Evolutionary conservation across 495 filamentous ascomycete genomes (phyloP).

Genomic region (Aspergillus kassunensis): DNA sequence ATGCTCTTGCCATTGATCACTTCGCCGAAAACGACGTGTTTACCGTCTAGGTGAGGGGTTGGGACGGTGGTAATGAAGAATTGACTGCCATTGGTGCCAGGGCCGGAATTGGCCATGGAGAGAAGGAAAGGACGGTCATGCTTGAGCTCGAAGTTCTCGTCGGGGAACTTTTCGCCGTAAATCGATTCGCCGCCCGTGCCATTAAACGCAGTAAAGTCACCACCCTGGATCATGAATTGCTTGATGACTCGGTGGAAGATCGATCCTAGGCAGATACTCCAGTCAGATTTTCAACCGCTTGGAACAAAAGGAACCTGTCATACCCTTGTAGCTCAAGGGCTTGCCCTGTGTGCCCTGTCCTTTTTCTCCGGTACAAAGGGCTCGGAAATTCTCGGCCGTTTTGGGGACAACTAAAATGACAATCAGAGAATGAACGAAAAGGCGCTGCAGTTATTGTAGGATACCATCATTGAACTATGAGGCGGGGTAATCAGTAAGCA

Average conservation of each 20-base stretch:
- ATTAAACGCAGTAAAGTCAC: conserved; percentile 95
- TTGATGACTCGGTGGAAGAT: conserved; percentile 98
- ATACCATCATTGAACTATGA: conserved; percentile 69
- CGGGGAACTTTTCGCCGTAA: conserved; percentile 96
- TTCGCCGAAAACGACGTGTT: conserved; percentile 70
- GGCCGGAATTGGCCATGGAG: conserved; percentile 96
- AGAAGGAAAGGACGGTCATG: conserved; percentile 93
- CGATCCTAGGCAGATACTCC: conserved; percentile 47
- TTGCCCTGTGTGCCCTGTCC: conserved; percentile 83
- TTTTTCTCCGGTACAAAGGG: conserved; percentile 89
- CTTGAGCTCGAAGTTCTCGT: conserved; percentile 93
- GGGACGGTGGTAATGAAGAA: conserved; percentile 96
- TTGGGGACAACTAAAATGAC: conserved; percentile 70
- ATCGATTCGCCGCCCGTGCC: conserved; percentile 97
- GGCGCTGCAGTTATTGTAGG: neutral
- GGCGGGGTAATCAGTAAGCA: conserved; percentile 17
- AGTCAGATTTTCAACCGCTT: neutral
- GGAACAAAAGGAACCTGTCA: conserved; percentile 12
- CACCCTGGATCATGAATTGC: conserved; percentile 98
- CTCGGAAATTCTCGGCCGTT: conserved; percentile 91
- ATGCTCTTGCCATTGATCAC: conserved; percentile 83
- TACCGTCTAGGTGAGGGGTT: conserved; percentile 91
- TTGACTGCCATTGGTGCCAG: conserved; percentile 90
- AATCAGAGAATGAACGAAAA: conserved; percentile 17
- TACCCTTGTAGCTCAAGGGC: conserved; percentile 66